Conservation (phyloP, 225 moss, liverwort and hornwort species). For the Rhytidiadelphus loreus region DNA sequence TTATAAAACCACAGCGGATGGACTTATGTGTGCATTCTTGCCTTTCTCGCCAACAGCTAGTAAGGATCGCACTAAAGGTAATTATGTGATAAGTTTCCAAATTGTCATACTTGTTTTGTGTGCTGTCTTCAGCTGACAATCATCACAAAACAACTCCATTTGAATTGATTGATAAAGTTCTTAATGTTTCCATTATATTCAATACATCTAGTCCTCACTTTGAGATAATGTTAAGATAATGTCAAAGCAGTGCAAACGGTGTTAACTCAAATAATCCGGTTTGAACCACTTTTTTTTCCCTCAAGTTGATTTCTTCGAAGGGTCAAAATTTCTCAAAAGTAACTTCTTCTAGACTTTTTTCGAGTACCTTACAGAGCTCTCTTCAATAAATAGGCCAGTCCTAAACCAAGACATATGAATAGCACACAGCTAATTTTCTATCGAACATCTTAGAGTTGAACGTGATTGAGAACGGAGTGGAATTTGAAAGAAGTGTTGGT, state of each 20-base stretch:
- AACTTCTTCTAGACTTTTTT: neutral
- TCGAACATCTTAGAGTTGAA: neutral
- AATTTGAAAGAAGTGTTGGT: neutral
- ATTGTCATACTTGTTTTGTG: neutral
- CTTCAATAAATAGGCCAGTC: neutral
- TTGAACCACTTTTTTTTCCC: neutral
- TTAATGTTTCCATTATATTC: neutral
- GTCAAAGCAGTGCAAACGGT: neutral
- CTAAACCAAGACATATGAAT: neutral
- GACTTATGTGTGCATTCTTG: constrained; percentile 72
- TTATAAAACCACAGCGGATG: constrained; percentile 75
- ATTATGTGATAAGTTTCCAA: neutral
- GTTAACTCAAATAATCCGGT: neutral
- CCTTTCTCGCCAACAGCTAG: constrained; percentile 72
- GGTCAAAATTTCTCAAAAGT: neutral
- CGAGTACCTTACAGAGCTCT: neutral
- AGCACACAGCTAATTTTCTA: neutral
- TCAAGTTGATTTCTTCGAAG: neutral
- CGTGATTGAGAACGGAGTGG: neutral
- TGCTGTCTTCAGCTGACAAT: neutral
- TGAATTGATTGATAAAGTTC: neutral
- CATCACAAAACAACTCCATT: neutral
- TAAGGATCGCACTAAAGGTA: constrained; percentile 55
- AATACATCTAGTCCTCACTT: neutral
- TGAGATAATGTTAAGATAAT: neutral